Conservation (phyloP, 139 green algal species). For the Closterium sp. region DNA sequence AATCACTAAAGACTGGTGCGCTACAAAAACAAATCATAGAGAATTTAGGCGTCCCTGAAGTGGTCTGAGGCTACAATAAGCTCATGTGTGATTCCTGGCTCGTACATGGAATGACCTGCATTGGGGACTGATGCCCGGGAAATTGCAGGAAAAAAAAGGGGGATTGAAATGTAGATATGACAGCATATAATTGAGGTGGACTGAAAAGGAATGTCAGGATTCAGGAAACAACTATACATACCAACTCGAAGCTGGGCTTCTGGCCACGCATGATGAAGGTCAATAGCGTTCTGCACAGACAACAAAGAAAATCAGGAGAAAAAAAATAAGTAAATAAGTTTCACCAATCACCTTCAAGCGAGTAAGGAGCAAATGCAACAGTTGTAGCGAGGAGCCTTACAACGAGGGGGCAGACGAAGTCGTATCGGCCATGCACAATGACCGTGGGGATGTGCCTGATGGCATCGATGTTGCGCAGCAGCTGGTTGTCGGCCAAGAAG, state of each 20-base stretch:
- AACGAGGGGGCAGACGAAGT: constrained; percentile 66
- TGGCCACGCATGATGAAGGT: constrained; percentile 32
- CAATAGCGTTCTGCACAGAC: constrained; percentile 22
- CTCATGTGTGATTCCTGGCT: not conserved
- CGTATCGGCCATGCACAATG: constrained; percentile 65
- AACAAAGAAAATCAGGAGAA: not conserved
- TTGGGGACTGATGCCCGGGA: not conserved
- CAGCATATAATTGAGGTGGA: too few species aligned
- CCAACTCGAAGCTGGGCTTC: constrained; percentile 29
- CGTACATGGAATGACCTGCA: not conserved
- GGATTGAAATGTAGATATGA: too few species aligned
- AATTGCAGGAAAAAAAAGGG: not conserved
- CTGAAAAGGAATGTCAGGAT: too few species aligned
- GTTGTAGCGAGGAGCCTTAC: not conserved
- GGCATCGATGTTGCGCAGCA: constrained; percentile 46
- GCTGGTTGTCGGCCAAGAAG: constrained; percentile 49
- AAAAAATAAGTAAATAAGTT: too few species aligned
- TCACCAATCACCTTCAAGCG: too few species aligned
- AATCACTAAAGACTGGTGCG: too few species aligned
- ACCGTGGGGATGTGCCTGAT: constrained; percentile 56
- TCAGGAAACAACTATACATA: not conserved
- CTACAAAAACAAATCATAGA: not conserved
- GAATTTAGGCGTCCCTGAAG: not conserved
- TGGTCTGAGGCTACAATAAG: not conserved
- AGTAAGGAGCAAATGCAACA: not conserved